Conservation (phyloP, 306 rosid species). For the Gastrolobium bilobum region DNA sequence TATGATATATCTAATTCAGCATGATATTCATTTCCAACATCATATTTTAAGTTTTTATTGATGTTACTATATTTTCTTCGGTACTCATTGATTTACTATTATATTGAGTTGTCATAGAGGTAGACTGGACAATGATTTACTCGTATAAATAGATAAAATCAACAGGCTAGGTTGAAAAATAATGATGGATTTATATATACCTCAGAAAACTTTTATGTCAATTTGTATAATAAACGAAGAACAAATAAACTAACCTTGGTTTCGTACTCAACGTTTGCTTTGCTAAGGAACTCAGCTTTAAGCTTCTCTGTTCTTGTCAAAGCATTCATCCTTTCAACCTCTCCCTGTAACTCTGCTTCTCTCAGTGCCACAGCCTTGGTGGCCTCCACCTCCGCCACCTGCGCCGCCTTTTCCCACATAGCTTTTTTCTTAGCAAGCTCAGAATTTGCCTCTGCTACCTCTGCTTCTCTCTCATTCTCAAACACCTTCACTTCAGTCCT, state of each 20-base stretch:
- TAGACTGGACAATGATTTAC: no score
- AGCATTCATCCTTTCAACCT: constrained; percentile 58
- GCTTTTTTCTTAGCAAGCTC: constrained; percentile 54
- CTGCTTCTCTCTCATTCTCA: constrained; percentile 54
- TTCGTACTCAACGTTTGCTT: constrained; percentile 56
- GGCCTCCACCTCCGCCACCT: constrained; percentile 53
- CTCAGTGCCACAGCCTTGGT: constrained; percentile 47
- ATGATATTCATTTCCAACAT: no score
- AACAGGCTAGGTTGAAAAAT: no score
- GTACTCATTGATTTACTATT: no score
- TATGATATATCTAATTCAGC: no score
- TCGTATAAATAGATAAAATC: no score
- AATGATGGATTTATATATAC: no score
- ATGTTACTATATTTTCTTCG: no score
- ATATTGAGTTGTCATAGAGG: no score
- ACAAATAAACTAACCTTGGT: constrained; percentile 41
- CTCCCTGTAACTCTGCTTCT: constrained; percentile 51
- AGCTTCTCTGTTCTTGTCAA: constrained; percentile 49
- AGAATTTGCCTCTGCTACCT: constrained; percentile 45
- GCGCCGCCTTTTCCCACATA: constrained; percentile 16
- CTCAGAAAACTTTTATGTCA: no score
- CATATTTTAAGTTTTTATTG: no score
- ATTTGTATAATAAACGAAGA: neutral
- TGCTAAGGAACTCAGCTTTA: constrained; percentile 48
- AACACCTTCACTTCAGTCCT: constrained; percentile 44